phyloP scores from a whole-genome alignment of 1,284 basidiomycete species.

The Xerocomus nothofagi region DNA sequence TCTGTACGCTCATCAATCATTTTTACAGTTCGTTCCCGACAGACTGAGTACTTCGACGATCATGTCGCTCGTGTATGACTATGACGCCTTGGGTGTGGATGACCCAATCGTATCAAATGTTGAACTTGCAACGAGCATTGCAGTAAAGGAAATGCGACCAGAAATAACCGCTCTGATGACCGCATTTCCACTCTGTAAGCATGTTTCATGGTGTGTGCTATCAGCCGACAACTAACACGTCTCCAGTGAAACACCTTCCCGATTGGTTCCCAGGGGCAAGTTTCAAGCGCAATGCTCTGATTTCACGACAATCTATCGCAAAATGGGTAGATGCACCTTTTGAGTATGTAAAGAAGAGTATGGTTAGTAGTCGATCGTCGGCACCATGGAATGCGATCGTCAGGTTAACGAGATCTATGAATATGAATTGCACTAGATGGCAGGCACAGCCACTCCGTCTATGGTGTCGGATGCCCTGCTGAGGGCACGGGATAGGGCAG shows the following conservation, averaged over 20 bases:
- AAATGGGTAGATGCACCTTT: slow-evolving; percentile 24
- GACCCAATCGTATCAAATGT: slow-evolving; percentile 23
- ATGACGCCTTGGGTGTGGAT: slow-evolving; percentile 11
- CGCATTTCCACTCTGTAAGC: slow-evolving; percentile 24
- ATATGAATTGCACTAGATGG: slow-evolving; percentile 9
- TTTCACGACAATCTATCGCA: slow-evolving; percentile 3
- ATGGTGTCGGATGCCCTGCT: slow-evolving; percentile 25
- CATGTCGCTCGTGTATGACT: slow-evolving; percentile 29
- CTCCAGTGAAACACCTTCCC: slow-evolving; percentile 21
- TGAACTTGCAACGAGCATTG: slow-evolving; percentile 8
- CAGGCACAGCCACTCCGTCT: slow-evolving; percentile 23
- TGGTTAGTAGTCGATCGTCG: slow-evolving; percentile 18
- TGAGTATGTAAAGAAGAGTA: slow-evolving; percentile 20
- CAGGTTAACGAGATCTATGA: slow-evolving; percentile 5
- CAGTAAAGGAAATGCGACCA: slow-evolving; percentile 16
- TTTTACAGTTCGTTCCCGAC: background rate
- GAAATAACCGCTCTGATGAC: slow-evolving; percentile 21
- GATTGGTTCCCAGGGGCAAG: slow-evolving; percentile 26
- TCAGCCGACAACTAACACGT: background rate
- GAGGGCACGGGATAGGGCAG: slow-evolving; percentile 7
- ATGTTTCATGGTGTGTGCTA: background rate
- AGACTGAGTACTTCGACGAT: slow-evolving; percentile 23
- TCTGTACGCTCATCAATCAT: background rate
- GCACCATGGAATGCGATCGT: background rate
- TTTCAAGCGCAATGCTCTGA: slow-evolving; percentile 18